Evolutionary conservation across 306 rosid genomes (phyloP).

Genomic region (Betula pendula): DNA sequence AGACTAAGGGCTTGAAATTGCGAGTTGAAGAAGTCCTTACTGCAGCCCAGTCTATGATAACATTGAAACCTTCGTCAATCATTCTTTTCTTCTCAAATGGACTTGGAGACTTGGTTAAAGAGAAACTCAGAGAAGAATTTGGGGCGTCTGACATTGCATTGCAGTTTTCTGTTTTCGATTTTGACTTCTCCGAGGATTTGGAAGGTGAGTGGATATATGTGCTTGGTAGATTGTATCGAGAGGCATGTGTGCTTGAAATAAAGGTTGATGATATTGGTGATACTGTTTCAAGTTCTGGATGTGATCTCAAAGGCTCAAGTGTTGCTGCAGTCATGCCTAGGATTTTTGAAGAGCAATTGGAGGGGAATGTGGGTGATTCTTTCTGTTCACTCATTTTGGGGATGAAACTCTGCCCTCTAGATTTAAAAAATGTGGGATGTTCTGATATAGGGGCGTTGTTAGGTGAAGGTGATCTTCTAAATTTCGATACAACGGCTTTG

Average conservation of each 20-base stretch:
- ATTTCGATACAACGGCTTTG: constrained; percentile 91
- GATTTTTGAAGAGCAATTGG: constrained; percentile 17
- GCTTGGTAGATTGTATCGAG: constrained; percentile 49
- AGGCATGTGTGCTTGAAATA: constrained; percentile 65
- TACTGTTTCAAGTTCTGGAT: constrained; percentile 24
- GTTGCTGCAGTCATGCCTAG: constrained; percentile 21
- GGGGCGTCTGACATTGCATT: constrained; percentile 55
- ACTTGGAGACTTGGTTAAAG: constrained; percentile 34
- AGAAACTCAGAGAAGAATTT: constrained; percentile 51
- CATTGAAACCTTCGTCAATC: constrained; percentile 76
- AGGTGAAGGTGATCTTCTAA: constrained; percentile 48
- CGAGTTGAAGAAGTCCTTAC: constrained; percentile 58
- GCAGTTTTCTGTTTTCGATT: constrained; percentile 50
- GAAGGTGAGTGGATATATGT: constrained; percentile 70
- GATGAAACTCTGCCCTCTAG: constrained; percentile 36
- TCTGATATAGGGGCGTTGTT: constrained; percentile 14
- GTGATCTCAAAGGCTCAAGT: constrained; percentile 23
- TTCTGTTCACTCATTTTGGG: constrained; percentile 49
- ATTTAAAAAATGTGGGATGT: constrained; percentile 22
- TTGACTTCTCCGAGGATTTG: constrained; percentile 46
- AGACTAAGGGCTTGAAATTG: constrained; percentile 60
- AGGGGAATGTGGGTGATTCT: constrained; percentile 36
- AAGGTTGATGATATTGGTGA: constrained; percentile 29
- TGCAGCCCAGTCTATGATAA: constrained; percentile 53
- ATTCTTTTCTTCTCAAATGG: constrained; percentile 81